Base-by-base conservation (phyloP, 2,329 filamentous ascomycete species). In the Calonectria naviculata region DNA sequence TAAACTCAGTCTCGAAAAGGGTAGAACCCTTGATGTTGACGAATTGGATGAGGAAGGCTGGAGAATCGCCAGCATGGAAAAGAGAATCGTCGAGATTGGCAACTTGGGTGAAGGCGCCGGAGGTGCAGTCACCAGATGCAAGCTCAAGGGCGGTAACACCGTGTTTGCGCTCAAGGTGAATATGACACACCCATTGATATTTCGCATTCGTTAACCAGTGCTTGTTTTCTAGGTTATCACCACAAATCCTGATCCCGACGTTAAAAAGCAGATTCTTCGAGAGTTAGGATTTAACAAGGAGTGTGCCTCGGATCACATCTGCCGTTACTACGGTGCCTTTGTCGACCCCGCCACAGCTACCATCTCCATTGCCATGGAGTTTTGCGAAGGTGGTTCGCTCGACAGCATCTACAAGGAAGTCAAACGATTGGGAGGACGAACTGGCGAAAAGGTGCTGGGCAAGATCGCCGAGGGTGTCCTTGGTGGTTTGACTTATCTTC, bases 281-380 rank as follows among this genome's bases (percentile, higher is more conserved):
- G 97, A 99, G 83, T 88, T 99, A 65, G 94, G 94, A 73, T 99
- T 98, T 89, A 99, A 99, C 88, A 98, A 98, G 84, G 94, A 95
- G 76, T 98, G 97, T 82, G 95, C 94, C 7, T 98, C 95, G 5
- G 93, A 97, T 71, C 95, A 98, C 82, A 99, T 99, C 79, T 99
- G 97, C 85, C 92, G 93, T 74, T 99, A 99, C 85, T 99, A 98
- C 80, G 97, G 97, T 74, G 96, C 96, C 46, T 99, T 98, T 82
- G 94, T 97, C 81, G 96, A 99, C 81, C 94, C 97, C 70, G 93
- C 95, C n/a, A 97, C 95, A 12, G 95, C 95, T 62, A 98, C 96
- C 58, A 98, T 99, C 76, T 98, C 95, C 58, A 99, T 99, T 80
- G 95, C 95, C 68, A 99, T 99, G 97, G 97, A 99, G 82, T 98